A percentile compares a stretch with the other conserved stretches of the same genome.
phyloP scores from a whole-genome alignment of 495 filamentous ascomycete genomes.

The Penicillium cataractarum region DNA sequence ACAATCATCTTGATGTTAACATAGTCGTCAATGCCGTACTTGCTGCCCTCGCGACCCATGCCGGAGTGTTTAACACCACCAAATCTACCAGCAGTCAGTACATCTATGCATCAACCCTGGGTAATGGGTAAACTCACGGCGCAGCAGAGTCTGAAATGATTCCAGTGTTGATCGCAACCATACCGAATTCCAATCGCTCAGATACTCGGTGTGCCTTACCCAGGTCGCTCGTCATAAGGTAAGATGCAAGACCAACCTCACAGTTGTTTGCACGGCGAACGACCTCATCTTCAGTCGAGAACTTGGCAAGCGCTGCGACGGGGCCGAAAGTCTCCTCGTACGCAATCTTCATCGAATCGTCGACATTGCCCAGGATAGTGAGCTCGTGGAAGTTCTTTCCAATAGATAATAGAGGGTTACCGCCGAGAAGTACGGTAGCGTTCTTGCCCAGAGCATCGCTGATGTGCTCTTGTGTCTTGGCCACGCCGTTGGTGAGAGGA shows the following conservation, averaged over 20 bases:
- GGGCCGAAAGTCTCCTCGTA: background rate
- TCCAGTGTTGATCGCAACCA: background rate
- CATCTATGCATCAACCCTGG: background rate
- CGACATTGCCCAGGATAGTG: background rate
- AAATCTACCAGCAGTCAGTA: background rate
- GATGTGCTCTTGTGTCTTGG: background rate
- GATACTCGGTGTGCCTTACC: background rate
- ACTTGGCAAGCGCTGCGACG: background rate
- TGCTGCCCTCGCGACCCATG: background rate
- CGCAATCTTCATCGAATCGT: background rate
- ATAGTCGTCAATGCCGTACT: background rate
- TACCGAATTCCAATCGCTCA: background rate
- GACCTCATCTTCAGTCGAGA: background rate
- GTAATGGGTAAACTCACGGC: background rate
- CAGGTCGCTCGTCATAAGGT: background rate
- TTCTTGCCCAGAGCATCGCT: background rate
- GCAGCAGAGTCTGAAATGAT: background rate
- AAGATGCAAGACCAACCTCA: background rate
- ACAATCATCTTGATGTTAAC: conserved; percentile 1
- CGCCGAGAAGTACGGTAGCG: background rate
- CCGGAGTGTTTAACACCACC: background rate
- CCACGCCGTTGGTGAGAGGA: background rate
- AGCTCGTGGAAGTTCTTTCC: background rate
- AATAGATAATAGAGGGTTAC: background rate
- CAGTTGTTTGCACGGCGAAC: background rate